Evolutionary conservation across 345 rosid genomes (phyloP).

Genomic region (Euphorbia peplus): DNA sequence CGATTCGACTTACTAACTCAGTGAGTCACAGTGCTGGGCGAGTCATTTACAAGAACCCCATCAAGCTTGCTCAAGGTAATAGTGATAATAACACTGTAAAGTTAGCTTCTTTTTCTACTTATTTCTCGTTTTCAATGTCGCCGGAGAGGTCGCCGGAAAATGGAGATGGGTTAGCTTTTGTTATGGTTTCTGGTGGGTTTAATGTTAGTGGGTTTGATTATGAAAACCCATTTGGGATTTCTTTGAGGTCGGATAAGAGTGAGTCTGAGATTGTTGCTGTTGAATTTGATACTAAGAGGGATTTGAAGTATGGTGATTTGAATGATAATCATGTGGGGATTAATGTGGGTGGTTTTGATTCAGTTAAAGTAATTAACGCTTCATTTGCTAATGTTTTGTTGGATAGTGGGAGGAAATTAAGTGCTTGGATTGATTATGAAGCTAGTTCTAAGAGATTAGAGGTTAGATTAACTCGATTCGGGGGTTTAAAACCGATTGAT

Average conservation of each 20-base stretch:
- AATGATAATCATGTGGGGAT: conserved; percentile 51
- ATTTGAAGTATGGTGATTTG: conserved; percentile 38
- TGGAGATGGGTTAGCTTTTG: conserved; percentile 66
- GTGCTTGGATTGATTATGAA: conserved; percentile 65
- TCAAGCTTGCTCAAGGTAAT: conserved; percentile 49
- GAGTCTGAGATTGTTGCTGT: conserved; percentile 38
- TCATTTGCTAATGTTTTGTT: conserved; percentile 34
- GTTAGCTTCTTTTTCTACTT: conserved; percentile 53
- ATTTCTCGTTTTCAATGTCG: conserved; percentile 60
- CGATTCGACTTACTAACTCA: conserved; percentile 55
- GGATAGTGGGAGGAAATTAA: conserved; percentile 44
- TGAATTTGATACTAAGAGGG: conserved; percentile 48
- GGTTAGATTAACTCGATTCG: conserved; percentile 51
- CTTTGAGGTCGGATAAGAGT: conserved; percentile 28
- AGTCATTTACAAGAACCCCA: conserved; percentile 63
- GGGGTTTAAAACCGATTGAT: conserved; percentile 38
- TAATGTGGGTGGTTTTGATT: conserved; percentile 45
- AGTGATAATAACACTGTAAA: conserved; percentile 20
- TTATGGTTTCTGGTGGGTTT: conserved; percentile 52
- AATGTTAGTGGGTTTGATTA: conserved; percentile 29
- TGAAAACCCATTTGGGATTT: conserved; percentile 46
- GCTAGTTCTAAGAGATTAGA: conserved; percentile 59
- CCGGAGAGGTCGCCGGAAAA: conserved; percentile 20
- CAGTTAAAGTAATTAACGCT: conserved; percentile 41
- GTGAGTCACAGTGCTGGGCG: conserved; percentile 50